Base-by-base conservation (phyloP, 768 basidiomycete genomes). In the Candolleomyces aberdarensis region DNA sequence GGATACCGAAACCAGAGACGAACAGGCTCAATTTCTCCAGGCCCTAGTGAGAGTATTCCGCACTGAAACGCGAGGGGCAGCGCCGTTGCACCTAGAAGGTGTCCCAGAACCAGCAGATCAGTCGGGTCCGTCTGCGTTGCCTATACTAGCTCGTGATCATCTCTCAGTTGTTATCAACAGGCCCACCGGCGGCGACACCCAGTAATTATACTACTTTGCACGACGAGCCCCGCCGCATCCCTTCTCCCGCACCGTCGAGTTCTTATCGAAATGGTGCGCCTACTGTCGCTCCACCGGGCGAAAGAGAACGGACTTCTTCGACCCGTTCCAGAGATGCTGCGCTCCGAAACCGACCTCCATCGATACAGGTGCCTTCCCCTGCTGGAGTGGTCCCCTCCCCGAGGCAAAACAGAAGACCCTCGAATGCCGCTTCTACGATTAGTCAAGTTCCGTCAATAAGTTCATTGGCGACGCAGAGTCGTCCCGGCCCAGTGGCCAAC, bases 21-120 rank as follows among this genome's bases (percentile, higher is more conserved):
- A 98, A 66, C 96, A 96, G 71, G 65, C 76, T 13, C 74, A 74
- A 13, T 98, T 98, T 71, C 70, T 97, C 53, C 79, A 81, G 44
- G 79, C 88, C 1, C 65, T 90, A 44, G 74, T 94, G 61, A 81
- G 85, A 48, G 76, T 88, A 39, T 90, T 88, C 70, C 82, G 75
- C 41, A 71, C 71, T 40, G 74, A 84, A 22, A 71, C 82, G 20
- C 76, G 75, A 20, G 75, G 78, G 3, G 72, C 78, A 29, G 70
- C 74, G 0, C 67, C 79, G 9, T 70, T 92, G 61, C 82, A 86
- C 31, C 70, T 92, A 22, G 81, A 84, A 31, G 89, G 89, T 9
- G 67, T 91, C 3, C 69, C 75, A 52, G 82, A 84, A 52, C 67
- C 70, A 36, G 36, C 36, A n/a, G 75, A 75, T 49, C 48, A 67